phyloP scores from a whole-genome alignment of 331 rosid species.

The Dryas integrifolia region DNA sequence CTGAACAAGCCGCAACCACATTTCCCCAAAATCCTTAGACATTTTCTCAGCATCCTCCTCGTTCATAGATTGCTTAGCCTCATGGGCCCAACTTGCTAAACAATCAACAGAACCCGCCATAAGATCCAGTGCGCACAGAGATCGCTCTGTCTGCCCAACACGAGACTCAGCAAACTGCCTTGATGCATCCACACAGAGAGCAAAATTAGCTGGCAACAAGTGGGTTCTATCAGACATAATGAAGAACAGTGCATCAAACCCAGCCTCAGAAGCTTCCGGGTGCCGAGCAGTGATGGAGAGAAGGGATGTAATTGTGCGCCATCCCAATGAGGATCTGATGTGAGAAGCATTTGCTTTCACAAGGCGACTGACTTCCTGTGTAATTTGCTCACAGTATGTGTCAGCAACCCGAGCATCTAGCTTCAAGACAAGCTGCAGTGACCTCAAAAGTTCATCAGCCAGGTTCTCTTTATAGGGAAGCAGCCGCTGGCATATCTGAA shows the following conservation, averaged over 20 bases:
- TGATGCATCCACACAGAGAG: conserved; percentile 72
- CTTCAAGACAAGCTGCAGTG: conserved; percentile 87
- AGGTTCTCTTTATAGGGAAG: conserved; percentile 95
- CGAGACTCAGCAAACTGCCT: conserved; percentile 98
- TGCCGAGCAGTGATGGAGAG: conserved; percentile 87
- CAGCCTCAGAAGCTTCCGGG: conserved; percentile 93
- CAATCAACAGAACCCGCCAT: conserved; percentile 84
- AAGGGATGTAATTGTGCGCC: conserved; percentile 90
- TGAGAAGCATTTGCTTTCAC: conserved; percentile 96
- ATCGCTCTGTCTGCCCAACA: conserved; percentile 85
- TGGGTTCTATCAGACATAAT: conserved; percentile 87
- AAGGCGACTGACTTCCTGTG: conserved; percentile 90
- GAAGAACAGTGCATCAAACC: conserved; percentile 82
- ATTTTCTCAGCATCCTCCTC: conserved; percentile 67
- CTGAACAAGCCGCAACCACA: conserved; percentile 94
- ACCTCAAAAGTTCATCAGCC: conserved; percentile 94
- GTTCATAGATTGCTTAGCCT: conserved; percentile 60
- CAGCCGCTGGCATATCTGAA: conserved; percentile 94
- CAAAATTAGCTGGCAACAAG: conserved; percentile 79
- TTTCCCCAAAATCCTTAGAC: conserved; percentile 80
- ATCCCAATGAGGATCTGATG: conserved; percentile 84
- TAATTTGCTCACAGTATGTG: conserved; percentile 94
- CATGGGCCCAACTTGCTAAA: conserved; percentile 66
- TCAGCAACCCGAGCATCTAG: conserved; percentile 98
- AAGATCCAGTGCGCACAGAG: conserved; percentile 81